Conservation (phyloP, 306 rosid genomes). For the Casuarina equisetifolia region DNA sequence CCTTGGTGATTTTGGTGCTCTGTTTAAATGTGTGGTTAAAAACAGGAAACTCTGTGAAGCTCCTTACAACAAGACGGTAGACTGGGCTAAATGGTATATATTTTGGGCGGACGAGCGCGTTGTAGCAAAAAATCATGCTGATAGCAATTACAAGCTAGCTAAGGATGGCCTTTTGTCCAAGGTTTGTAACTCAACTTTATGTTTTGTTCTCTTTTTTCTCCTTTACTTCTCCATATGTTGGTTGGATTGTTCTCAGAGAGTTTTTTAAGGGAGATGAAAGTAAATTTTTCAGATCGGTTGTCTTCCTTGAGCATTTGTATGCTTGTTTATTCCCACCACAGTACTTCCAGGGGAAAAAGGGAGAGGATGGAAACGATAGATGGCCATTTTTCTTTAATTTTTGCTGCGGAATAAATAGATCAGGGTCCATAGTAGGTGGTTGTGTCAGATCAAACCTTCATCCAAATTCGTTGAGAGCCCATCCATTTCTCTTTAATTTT, state of each 20-base stretch:
- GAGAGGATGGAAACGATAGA: background rate
- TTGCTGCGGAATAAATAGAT: conserved; percentile 1
- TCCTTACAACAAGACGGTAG: conserved; percentile 95
- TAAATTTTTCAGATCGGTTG: background rate
- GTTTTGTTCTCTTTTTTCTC: conserved; percentile 10
- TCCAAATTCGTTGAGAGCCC: conserved; percentile 13
- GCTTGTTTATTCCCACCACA: background rate
- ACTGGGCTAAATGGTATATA: conserved; percentile 95
- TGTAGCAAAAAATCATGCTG: conserved; percentile 82
- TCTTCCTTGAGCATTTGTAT: background rate
- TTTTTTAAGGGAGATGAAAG: background rate
- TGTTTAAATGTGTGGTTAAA: conserved; percentile 41
- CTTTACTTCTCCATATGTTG: conserved; percentile 13
- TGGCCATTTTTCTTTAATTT: conserved; percentile 4
- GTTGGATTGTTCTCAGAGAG: conserved; percentile 7
- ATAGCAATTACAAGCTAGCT: conserved; percentile 96
- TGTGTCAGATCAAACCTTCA: conserved; percentile 1
- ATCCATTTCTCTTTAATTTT: background rate
- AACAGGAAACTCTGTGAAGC: conserved; percentile 83
- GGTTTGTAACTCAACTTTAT: conserved; percentile 50
- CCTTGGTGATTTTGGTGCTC: conserved; percentile 40
- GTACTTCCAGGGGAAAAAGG: background rate
- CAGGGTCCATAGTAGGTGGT: conserved; percentile 5
- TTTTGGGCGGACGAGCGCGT: conserved; percentile 99
- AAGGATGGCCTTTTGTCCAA: conserved; percentile 79